phyloP scores from a whole-genome alignment of 768 basidiomycete species.

The Pleurotus sapidus region DNA sequence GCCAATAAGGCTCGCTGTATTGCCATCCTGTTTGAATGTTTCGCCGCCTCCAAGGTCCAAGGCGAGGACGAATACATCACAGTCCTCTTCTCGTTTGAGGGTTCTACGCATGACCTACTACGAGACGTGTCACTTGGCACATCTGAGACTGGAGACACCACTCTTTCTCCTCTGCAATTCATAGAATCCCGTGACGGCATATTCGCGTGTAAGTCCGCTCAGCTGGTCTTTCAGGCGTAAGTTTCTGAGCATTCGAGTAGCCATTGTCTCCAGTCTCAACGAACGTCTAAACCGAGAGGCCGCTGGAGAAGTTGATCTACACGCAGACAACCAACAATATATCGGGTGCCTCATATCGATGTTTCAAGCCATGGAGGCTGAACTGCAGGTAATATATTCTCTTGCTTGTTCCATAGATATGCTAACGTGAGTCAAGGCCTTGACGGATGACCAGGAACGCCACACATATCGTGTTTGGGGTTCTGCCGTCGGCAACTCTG shows the following conservation, averaged over 20 bases:
- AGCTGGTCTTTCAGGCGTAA: constrained; percentile 4
- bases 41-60: constrained; percentile 44
- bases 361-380: constrained; percentile 50
- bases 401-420: constrained; percentile 7
- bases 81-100: constrained; percentile 56
- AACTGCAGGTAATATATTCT: constrained; percentile 33
- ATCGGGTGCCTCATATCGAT: constrained; percentile 40
- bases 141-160: constrained; percentile 20
- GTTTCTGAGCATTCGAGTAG: constrained; percentile 25
- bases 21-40: constrained; percentile 47
- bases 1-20: constrained; percentile 50
- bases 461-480: constrained; percentile 31
- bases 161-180: constrained; percentile 27
- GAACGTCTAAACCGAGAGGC: constrained; percentile 26
- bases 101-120: constrained; percentile 51
- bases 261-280: constrained; percentile 42
- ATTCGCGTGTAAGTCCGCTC: constrained; percentile 30
- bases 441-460: constrained; percentile 10
- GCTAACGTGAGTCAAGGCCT: constrained; percentile 14
- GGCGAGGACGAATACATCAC: constrained; percentile 60
- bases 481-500: constrained; percentile 21
- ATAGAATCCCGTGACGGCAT: constrained; percentile 30
- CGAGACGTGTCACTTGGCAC: constrained; percentile 24
- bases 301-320: constrained; percentile 16
- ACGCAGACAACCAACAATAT: constrained; percentile 32